phyloP scores from a whole-genome alignment of 148 eudicot species.

The Chenopodium berlandieri region DNA sequence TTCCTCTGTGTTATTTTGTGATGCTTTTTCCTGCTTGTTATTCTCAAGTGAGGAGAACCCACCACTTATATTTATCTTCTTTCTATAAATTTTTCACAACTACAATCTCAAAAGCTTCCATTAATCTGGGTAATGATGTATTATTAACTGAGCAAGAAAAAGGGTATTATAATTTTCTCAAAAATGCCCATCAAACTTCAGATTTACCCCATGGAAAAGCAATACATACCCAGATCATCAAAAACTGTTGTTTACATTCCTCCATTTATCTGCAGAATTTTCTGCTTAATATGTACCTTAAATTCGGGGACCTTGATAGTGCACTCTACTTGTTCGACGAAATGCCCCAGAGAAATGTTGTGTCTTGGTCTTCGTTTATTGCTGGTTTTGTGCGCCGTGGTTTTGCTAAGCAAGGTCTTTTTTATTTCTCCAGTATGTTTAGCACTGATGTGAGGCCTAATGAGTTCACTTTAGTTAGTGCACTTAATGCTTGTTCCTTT shows the following conservation, averaged over 20 bases:
- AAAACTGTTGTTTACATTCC: slow-evolving; percentile 25
- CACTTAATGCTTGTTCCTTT: slow-evolving; percentile 53
- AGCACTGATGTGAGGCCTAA: slow-evolving; percentile 39
- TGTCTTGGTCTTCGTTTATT: slow-evolving; percentile 60
- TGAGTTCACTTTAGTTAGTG: slow-evolving; percentile 52
- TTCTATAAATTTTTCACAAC: slow-evolving; percentile 2
- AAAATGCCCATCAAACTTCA: slow-evolving; percentile 31
- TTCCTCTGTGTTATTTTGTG: background rate
- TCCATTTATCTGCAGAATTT: slow-evolving; percentile 50
- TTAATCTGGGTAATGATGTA: slow-evolving; percentile 4
- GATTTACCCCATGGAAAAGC: slow-evolving; percentile 41
- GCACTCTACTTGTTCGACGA: slow-evolving; percentile 58
- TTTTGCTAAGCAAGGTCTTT: slow-evolving; percentile 33
- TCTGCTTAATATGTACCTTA: slow-evolving; percentile 43
- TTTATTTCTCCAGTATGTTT: slow-evolving; percentile 46
- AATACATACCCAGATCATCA: slow-evolving; percentile 52
- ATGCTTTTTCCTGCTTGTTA: slow-evolving; percentile 7
- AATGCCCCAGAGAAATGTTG: slow-evolving; percentile 60
- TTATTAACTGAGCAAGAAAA: slow-evolving; percentile 6
- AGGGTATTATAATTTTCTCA: slow-evolving; percentile 23
- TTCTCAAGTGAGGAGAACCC: slow-evolving; percentile 15
- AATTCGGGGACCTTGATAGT: slow-evolving; percentile 37
- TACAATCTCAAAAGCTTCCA: background rate
- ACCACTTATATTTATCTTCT: background rate
- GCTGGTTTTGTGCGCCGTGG: slow-evolving; percentile 50